Evolutionary conservation across 257 asterid species (phyloP), one percentile per base, ranked within the genome.

Genomic region (Solanum raphanifolium): DNA sequence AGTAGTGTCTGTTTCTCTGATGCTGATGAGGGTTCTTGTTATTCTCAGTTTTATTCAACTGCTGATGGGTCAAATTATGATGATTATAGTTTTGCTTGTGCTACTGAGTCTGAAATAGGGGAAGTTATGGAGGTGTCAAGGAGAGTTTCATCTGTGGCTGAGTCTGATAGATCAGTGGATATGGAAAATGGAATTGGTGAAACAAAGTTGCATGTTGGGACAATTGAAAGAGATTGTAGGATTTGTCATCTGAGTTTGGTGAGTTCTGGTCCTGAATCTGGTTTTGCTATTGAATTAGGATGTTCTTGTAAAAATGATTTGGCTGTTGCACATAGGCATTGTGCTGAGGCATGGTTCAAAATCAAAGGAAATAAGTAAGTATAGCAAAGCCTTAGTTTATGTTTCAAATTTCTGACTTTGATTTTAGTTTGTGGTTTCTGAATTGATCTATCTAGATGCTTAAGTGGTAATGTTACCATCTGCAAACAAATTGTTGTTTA

Each of bases 291-390:
- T 91, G 95, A 96, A 68, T 87, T 96, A 91, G 99, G 99, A 0
- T 96, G 98, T 90, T 94, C 95, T 60, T 96, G 99, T 76, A 96
- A 96, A 91, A 94, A 93, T 89, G 99, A 96, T 88, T 92, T 96
- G 74, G 96, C 98, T 91, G 95, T 94, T 91, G 96, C 97, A 79
- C 99, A 96, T 87, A 94, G 88, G 88, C 95, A 95, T 85, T 96
- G 99, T 90, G 99, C 99, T 71, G 98, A 95, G 86, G 92, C 98
- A 60, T 96, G 98, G 99, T 96, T 96, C 94, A 95, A 94, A 91
- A 95, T 96, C 93, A 95, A 95, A 92, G 99, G 99, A 87, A 96
- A 96, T 90, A 95, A 93, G 99, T 96, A 84, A 93, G 98, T 90
- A 12, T 29, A 62, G 81, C 79, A 15, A 38, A 82, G 20, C n/a